Conservation (phyloP, 192 early-diverging fungal species). For the Funneliformis geosporum region DNA sequence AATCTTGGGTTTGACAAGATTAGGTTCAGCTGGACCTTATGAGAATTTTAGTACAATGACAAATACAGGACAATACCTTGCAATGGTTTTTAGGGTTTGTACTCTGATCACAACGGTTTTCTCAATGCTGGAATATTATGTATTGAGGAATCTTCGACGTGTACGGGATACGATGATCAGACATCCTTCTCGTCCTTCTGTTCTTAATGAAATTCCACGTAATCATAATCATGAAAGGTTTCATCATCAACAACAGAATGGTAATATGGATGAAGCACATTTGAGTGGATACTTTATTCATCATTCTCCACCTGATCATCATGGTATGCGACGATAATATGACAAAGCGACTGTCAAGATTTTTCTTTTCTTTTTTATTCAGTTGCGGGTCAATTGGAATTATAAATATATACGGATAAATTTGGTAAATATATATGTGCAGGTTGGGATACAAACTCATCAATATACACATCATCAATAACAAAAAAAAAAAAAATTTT, state of each 20-base stretch:
- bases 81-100: conserved; percentile 16
- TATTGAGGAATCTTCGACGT: conserved; percentile 18
- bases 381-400: background rate
- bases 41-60: conserved; percentile 29
- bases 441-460: background rate
- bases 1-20: conserved; percentile 22
- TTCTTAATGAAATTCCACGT: background rate
- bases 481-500: background rate
- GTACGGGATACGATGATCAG: background rate
- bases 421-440: background rate
- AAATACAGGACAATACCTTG: conserved; percentile 3
- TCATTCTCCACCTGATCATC: background rate
- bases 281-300: background rate
- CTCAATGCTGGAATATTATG: conserved; percentile 24
- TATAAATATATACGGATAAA: background rate
- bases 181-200: background rate
- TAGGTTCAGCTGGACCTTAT: conserved; percentile 23
- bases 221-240: background rate
- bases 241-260: background rate
- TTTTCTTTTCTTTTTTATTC: background rate
- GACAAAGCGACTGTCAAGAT: background rate
- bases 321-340: background rate
- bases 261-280: background rate
- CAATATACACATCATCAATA: background rate
- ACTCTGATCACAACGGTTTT: conserved; percentile 16